Base-by-base conservation (phyloP, 352 stramenopile species). In the Globisporangium camurandrum region DNA sequence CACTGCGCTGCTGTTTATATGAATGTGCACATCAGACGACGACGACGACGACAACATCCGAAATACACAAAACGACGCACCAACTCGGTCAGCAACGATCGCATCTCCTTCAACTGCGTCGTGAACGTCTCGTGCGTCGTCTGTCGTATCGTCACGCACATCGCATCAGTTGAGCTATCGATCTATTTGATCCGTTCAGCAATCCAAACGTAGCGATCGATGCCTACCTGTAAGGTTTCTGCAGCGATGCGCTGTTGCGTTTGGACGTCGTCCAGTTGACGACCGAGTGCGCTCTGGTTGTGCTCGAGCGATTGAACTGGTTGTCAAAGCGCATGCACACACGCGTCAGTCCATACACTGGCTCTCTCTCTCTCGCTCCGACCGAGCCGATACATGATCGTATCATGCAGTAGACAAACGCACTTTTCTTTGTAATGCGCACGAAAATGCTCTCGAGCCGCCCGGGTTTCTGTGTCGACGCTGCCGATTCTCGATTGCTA, bases 371-470 rank as follows among this genome's bases (percentile, higher is more conserved):
- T 16, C n/a, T 10, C 2, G 24, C 11, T 24, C 26, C 11, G 8
- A 26, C 10, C 19, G 5, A 44, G 11, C 39, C 33, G 8, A 39
- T 11, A 20, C 24, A 30, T 16, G n/a, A n/a, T n/a, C n/a, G n/a
- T n/a, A n/a, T n/a, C n/a, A n/a, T n/a, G n/a, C n/a, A n/a, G n/a
- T n/a, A 22, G 22, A 17, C 22, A n/a, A 5, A 66, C 59, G 30
- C 62, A 92, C 80, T 86, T 43, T 92, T 92, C 57, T 88, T 92
- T 8, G 77, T 88, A 44, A 92, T 86, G 44, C 77, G 76, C 22
- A 92, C 70, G 30, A 89, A 92, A 52, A 92, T 88, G 51, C 76
- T 92, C 53, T 92, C 80, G n/a, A 92, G 48, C 1, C 76, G 68
- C 1, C 75, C 72, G 2, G 86, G 65, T 9, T 71, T 67, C 71